Base-by-base conservation (phyloP, 2,329 filamentous ascomycete species). In the Penicillium psychrosexuale region DNA sequence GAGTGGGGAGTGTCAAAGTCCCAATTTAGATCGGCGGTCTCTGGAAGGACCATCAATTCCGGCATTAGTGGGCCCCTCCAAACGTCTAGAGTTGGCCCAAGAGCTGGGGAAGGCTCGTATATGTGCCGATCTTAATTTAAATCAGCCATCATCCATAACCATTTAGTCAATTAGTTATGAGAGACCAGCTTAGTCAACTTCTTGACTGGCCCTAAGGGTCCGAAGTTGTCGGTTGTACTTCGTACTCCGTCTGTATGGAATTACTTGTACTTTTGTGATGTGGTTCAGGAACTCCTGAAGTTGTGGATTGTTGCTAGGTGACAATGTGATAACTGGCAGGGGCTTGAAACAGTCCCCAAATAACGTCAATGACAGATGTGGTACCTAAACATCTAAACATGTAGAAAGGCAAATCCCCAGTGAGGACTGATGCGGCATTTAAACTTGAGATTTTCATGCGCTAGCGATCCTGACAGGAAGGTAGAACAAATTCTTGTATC, bases 51-150 rank as follows among this genome's bases (percentile, higher is more conserved):
- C 8, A 12, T 22, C 43, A 22, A 22, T 12, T 12, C 34, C 34
- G 9, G 5, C 38, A 13, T 19, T 19, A 38, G 17, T 11, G 24
- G 46, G 3, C 5, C 44, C 9, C 37, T 47, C 19, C 12, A 7
- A 47, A 36, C 22, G 19, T 48, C 44, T 28, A 42, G 22, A 33
- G 5, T 6, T 9, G 45, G 33, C 13, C 17, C 19, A 22, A 36
- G 38, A 44, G 46, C 22, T 30, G n/a, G 37, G 44, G 43, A 53
- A 9, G 8, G 9, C 30, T 55, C 45, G 55, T 55, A 50, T 44
- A 31, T 12, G 15, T 36, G 57, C 13, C 50, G 57, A 59, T 59
- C 57, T 4, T 24, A 57, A 55, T 57, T 50, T 30, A 53, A 22
- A 22, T 37, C 7, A 24, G 17, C 36, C 19, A 40, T 27, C 22